Conservation (phyloP, 768 basidiomycete genomes). For the Pholiota microspora region DNA sequence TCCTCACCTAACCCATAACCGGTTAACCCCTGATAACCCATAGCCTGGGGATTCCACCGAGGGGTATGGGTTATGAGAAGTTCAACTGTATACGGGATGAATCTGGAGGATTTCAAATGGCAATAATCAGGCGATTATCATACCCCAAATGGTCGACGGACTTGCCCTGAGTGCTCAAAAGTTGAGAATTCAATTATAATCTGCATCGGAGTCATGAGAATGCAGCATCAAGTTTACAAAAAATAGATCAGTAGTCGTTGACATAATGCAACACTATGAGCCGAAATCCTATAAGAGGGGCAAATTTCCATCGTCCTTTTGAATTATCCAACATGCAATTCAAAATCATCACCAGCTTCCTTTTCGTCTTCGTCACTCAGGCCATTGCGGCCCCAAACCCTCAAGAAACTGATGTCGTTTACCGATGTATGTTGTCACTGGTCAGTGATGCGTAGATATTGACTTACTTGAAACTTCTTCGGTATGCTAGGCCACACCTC, state of each 20-base stretch:
- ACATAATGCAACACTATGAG: background rate
- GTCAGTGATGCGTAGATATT: no score
- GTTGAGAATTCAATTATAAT: no score
- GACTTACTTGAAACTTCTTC: background rate
- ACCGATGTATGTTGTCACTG: constrained; percentile 15
- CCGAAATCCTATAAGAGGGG: background rate
- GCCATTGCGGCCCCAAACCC: constrained; percentile 16
- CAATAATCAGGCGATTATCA: background rate
- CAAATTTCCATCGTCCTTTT: background rate
- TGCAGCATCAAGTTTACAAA: no score
- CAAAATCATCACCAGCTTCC: constrained; percentile 13
- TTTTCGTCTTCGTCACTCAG: constrained; percentile 16
- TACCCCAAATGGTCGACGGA: background rate
- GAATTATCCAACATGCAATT: constrained; percentile 15
- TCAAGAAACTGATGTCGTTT: constrained; percentile 9
- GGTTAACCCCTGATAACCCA: no score
- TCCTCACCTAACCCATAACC: no score
- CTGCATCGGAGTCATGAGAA: no score
- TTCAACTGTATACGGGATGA: no score
- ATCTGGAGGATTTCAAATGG: no score
- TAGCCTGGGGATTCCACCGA: no score
- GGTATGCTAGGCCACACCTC: constrained; percentile 10
- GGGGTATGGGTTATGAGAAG: no score
- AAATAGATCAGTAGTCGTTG: background rate
- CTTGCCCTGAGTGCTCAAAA: no score